A percentile compares a stretch with the other conserved stretches of the same genome.
Conservation (phyloP, 164 flowering plant genomes). For the Magnolia sinica region DNA sequence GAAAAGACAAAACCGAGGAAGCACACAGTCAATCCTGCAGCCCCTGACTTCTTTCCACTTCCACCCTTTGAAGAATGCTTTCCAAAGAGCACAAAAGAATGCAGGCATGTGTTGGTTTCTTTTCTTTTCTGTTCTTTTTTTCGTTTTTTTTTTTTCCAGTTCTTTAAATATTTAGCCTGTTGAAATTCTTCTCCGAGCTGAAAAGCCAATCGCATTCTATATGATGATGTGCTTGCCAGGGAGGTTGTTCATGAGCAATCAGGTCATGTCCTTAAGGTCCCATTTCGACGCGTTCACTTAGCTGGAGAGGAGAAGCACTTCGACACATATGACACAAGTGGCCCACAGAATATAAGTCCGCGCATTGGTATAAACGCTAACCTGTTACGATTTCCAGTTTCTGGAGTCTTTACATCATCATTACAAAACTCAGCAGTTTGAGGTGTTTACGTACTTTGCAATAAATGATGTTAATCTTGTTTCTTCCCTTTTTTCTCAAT, state of each 20-base stretch:
- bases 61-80: constrained; percentile 91
- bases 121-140: not conserved
- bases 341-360: constrained; percentile 85
- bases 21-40: constrained; percentile 78
- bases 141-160: too few relatives aligned
- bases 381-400: not conserved
- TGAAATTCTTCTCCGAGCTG: not conserved
- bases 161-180: not conserved
- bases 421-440: not conserved
- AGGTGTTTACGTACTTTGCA: not conserved
- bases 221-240: constrained; percentile 38
- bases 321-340: constrained; percentile 95
- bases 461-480: not conserved
- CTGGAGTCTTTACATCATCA: not conserved
- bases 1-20: constrained; percentile 54
- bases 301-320: constrained; percentile 77
- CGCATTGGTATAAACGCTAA: constrained; percentile 45
- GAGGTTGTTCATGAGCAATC: constrained; percentile 87
- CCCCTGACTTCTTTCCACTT: constrained; percentile 87
- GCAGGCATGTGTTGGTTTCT: constrained; percentile 32
- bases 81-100: constrained; percentile 89
- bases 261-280: constrained; percentile 82
- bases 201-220: not conserved
- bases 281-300: constrained; percentile 85
- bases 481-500: too few relatives aligned